These are phyloP conservation scores for Lactarius sanguifluus DNA, from an alignment of 768 basidiomycete genomes.

Conservation along the genomic window DNA sequence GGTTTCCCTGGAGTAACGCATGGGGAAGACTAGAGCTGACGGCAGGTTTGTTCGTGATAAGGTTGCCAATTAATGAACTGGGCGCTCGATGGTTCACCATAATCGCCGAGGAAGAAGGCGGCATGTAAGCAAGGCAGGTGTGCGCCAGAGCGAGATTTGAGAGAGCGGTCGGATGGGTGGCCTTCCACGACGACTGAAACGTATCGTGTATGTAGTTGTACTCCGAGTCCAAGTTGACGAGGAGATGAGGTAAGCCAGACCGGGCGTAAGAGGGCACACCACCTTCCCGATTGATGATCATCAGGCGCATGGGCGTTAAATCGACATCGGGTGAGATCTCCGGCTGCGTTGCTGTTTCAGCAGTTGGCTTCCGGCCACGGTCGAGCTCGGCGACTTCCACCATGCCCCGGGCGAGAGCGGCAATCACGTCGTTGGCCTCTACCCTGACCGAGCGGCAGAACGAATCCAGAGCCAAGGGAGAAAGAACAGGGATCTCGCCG, in stretches of 20 bases:
- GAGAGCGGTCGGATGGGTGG: slow-evolving; percentile 80
- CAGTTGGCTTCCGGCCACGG: slow-evolving; percentile 39
- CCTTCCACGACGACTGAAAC: slow-evolving; percentile 73
- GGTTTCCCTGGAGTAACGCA: slow-evolving; percentile 83
- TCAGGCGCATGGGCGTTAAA: slow-evolving; percentile 90
- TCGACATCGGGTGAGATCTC: slow-evolving; percentile 58
- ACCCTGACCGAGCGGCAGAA: slow-evolving; percentile 84
- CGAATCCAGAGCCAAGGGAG: slow-evolving; percentile 91
- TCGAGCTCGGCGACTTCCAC: slow-evolving; percentile 52
- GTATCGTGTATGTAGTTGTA: slow-evolving; percentile 81
- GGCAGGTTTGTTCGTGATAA: slow-evolving; percentile 97
- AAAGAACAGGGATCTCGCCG: slow-evolving; percentile 94
- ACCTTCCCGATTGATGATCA: slow-evolving; percentile 97
- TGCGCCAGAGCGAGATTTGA: slow-evolving; percentile 82
- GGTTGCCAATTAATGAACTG: slow-evolving; percentile 91
- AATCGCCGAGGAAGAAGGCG: slow-evolving; percentile 87
- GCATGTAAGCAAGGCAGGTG: slow-evolving; percentile 90
- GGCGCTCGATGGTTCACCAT: slow-evolving; percentile 98
- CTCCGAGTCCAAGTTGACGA: slow-evolving; percentile 92
- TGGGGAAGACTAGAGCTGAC: slow-evolving; percentile 95
- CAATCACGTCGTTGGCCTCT: slow-evolving; percentile 84
- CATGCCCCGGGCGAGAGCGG: slow-evolving; percentile 87
- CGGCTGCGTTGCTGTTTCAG: slow-evolving; percentile 35
- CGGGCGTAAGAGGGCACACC: slow-evolving; percentile 98
- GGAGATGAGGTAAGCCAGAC: slow-evolving; percentile 88